phyloP scores from a whole-genome alignment of 768 basidiomycete genomes.

The Hygrophorus pudorinus region DNA sequence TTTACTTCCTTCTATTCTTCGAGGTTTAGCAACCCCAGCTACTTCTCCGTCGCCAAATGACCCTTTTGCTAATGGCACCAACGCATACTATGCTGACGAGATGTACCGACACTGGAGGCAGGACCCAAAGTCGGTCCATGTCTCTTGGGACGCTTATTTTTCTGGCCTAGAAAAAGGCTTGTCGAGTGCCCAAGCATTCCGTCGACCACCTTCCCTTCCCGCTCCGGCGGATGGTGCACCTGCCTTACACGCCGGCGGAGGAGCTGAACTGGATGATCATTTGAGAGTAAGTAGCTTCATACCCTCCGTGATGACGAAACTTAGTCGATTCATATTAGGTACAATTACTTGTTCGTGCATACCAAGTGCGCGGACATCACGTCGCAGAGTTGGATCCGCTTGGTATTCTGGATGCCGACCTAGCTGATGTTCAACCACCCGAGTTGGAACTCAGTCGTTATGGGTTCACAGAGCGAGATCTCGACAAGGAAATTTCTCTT shows the following conservation, averaged over 20 bases:
- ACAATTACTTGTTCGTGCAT: constrained; percentile 95
- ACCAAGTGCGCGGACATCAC: constrained; percentile 98
- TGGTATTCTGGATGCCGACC: constrained; percentile 84
- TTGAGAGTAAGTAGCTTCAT: constrained; percentile 57
- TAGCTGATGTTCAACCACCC: constrained; percentile 66
- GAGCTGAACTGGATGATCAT: constrained; percentile 83
- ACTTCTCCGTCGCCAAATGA: constrained; percentile 65
- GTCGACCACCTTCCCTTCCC: constrained; percentile 69
- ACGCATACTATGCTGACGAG: constrained; percentile 91
- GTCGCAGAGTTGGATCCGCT: constrained; percentile 93
- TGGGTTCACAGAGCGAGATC: constrained; percentile 89
- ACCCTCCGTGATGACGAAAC: neutral
- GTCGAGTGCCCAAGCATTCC: constrained; percentile 70
- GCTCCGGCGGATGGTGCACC: constrained; percentile 74
- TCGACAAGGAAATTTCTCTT: constrained; percentile 89
- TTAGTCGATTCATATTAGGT: constrained; percentile 50
- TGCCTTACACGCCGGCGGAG: constrained; percentile 55
- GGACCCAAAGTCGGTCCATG: constrained; percentile 87
- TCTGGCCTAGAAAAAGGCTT: constrained; percentile 86
- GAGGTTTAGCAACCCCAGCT: constrained; percentile 36
- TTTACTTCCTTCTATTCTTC: constrained; percentile 11
- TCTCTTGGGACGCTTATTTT: constrained; percentile 93
- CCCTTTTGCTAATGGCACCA: constrained; percentile 88
- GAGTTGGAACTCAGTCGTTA: constrained; percentile 93
- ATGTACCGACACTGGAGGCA: constrained; percentile 92